These are phyloP conservation scores for Pugionium dolabratum DNA, from an alignment of 345 rosid species.

Conservation along the genomic window DNA sequence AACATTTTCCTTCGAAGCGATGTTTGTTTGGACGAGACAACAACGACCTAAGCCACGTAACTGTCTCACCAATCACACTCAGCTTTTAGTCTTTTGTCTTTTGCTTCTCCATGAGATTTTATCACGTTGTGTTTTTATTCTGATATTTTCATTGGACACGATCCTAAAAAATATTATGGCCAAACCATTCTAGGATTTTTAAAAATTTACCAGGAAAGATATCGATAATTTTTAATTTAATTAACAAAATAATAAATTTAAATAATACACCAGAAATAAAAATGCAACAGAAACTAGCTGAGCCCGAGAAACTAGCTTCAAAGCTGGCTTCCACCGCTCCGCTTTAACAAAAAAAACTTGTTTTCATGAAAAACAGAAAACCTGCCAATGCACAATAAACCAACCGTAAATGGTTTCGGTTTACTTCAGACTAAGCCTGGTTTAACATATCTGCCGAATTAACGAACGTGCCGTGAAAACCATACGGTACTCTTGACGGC, in stretches of 20 bases:
- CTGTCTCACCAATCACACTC: conserved; percentile 25
- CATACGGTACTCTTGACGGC: conserved; percentile 93
- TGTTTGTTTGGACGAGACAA: conserved; percentile 24
- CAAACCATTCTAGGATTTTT: neutral
- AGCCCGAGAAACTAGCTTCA: conserved; percentile 37
- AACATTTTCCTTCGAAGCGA: neutral
- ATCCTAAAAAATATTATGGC: neutral
- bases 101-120: conserved; percentile 5
- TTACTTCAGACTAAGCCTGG: conserved; percentile 52
- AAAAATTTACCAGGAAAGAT: neutral
- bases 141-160: neutral
- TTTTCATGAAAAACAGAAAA: conserved; percentile 15
- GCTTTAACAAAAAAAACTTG: neutral
- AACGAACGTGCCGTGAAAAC: conserved; percentile 91
- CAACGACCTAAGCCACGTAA: conserved; percentile 18
- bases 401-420: conserved; percentile 28
- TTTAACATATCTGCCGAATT: conserved; percentile 58
- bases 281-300: conserved; percentile 43
- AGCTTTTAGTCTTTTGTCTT: conserved; percentile 12
- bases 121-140: neutral
- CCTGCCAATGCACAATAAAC: conserved; percentile 20
- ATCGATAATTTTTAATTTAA: neutral
- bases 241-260: neutral
- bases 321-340: conserved; percentile 29
- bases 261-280: neutral